Conservation (phyloP, 345 rosid species). For the Pugionium dolabratum region DNA sequence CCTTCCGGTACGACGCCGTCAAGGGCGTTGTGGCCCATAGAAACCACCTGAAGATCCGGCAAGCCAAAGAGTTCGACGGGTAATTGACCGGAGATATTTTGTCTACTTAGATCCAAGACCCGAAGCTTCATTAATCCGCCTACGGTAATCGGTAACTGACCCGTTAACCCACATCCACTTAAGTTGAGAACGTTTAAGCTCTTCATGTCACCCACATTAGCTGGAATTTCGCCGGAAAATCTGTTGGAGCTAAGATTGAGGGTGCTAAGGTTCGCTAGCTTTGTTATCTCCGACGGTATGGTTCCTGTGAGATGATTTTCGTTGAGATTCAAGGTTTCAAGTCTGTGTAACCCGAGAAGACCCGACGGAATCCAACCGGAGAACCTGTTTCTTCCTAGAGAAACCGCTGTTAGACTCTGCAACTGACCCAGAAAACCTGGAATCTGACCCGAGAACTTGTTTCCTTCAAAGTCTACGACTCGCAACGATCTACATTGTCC, state of each 20-base stretch:
- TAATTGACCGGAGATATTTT: conserved; percentile 64
- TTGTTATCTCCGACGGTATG: conserved; percentile 56
- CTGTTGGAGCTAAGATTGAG: conserved; percentile 63
- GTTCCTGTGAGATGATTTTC: conserved; percentile 59
- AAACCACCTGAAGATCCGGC: conserved; percentile 68
- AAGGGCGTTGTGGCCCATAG: conserved; percentile 55
- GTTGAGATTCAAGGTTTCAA: conserved; percentile 58
- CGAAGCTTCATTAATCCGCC: conserved; percentile 59
- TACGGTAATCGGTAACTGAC: conserved; percentile 55
- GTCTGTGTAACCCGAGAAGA: conserved; percentile 52
- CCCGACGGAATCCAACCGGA: conserved; percentile 57
- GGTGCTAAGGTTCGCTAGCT: conserved; percentile 55
- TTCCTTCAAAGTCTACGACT: conserved; percentile 65
- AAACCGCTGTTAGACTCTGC: conserved; percentile 46
- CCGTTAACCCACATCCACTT: conserved; percentile 72
- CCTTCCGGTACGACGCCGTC: conserved; percentile 75
- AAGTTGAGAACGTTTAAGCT: conserved; percentile 59
- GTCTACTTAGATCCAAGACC: conserved; percentile 72
- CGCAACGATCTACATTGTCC: conserved; percentile 53
- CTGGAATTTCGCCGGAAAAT: conserved; percentile 61
- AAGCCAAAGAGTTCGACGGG: conserved; percentile 76
- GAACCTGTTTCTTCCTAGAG: conserved; percentile 64
- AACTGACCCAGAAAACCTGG: conserved; percentile 56
- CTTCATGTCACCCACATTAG: conserved; percentile 53
- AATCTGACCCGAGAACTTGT: conserved; percentile 55